phyloP scores from a whole-genome alignment of 31 red algal genomes.

The Porphyra umbilicalis region DNA sequence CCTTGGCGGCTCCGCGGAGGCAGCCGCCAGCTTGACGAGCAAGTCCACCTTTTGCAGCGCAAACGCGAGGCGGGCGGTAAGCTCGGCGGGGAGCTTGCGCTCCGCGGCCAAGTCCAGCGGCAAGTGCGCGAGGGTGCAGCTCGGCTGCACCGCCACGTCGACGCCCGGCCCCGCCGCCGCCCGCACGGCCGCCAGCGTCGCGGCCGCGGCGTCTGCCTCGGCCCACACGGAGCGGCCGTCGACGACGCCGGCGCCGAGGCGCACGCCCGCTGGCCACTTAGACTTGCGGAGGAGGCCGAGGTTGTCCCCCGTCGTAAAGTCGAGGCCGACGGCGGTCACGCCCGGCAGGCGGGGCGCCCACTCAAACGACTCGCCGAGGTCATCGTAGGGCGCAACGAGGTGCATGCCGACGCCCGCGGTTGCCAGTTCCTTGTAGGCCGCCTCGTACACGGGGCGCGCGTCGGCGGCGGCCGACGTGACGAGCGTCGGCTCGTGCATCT shows the following conservation, averaged over 20 bases:
- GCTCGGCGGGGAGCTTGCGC: constrained; percentile 23
- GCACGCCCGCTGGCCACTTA: constrained; percentile 32
- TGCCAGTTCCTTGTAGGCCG: constrained; percentile 37
- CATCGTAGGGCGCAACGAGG: constrained; percentile 78
- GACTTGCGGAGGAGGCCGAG: constrained; percentile 39
- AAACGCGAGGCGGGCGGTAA: constrained; percentile 49
- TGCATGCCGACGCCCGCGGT: constrained; percentile 22
- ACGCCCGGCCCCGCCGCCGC: constrained; percentile 13
- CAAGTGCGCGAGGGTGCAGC: constrained; percentile 81
- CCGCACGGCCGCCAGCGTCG: constrained; percentile 21
- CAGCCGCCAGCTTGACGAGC: constrained; percentile 14
- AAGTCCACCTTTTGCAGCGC: constrained; percentile 77
- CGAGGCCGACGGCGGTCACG: constrained; percentile 40
- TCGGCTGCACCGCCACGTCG: constrained; percentile 37
- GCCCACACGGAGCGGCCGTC: constrained; percentile 87
- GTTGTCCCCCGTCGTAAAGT: constrained; percentile 71
- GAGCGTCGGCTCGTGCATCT: constrained; percentile 82
- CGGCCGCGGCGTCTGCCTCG: constrained; percentile 5
- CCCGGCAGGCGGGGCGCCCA: constrained; percentile 52
- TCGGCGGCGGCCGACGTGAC: constrained; percentile 35
- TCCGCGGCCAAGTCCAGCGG: constrained; percentile 58
- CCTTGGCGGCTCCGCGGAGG: neutral
- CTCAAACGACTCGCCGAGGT: constrained; percentile 30
- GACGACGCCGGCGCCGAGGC: constrained; percentile 63
- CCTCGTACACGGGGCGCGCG: constrained; percentile 21